Evolutionary conservation across 495 filamentous ascomycete genomes (phyloP).

Genomic region (Penicillium manginii): DNA sequence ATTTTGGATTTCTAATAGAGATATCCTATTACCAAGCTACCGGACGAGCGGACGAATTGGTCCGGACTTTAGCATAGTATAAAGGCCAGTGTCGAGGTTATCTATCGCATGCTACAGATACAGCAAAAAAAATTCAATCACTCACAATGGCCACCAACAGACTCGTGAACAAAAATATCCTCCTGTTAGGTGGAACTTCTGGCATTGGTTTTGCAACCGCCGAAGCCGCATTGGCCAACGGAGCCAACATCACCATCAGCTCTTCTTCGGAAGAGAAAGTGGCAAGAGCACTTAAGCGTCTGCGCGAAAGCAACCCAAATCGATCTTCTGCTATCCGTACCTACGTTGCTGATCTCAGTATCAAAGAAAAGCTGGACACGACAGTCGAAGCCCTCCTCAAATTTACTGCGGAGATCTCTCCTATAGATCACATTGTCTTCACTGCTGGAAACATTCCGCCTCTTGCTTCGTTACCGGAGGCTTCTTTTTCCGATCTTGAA

Average conservation of each 20-base stretch:
- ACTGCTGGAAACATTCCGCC: conserved; percentile 58
- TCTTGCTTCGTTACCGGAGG: conserved; percentile 36
- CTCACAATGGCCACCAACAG: conserved; percentile 18
- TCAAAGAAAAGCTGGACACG: conserved; percentile 42
- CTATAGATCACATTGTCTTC: conserved; percentile 64
- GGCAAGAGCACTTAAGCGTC: conserved; percentile 36
- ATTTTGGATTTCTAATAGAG: neutral
- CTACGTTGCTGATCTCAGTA: conserved; percentile 55
- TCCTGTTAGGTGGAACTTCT: conserved; percentile 58
- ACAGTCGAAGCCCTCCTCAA: conserved; percentile 52
- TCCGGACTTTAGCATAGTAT: neutral
- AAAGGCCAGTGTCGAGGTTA: neutral
- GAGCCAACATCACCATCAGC: conserved; percentile 56
- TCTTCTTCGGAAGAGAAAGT: conserved; percentile 53
- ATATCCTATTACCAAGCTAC: neutral
- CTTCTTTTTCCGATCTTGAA: conserved; percentile 42
- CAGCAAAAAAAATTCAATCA: neutral
- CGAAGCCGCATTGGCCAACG: conserved; percentile 50
- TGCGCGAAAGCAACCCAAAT: conserved; percentile 39
- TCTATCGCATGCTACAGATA: neutral
- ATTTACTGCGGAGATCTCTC: conserved; percentile 24
- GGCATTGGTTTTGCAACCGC: conserved; percentile 63
- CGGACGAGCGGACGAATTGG: conserved; percentile 1
- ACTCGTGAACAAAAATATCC: conserved; percentile 40
- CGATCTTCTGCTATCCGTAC: conserved; percentile 34